A percentile compares a stretch with the other conserved stretches of the same genome.
Evolutionary conservation across 2,329 filamentous ascomycete species (phyloP).

Genomic region (Pyricularia grisea): DNA sequence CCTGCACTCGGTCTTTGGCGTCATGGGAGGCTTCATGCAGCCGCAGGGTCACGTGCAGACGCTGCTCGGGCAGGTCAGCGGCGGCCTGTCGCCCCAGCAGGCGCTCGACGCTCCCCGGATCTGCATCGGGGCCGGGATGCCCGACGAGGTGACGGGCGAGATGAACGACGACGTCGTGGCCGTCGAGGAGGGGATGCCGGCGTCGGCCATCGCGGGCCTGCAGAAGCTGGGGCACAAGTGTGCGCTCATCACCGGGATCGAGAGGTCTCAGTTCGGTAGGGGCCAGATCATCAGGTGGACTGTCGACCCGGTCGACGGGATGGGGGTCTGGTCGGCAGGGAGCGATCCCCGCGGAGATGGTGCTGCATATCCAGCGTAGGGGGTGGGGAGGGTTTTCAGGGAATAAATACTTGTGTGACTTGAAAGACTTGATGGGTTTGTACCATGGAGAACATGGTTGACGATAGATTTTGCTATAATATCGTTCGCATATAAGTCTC

Average conservation of each 20-base stretch:
- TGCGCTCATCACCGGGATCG: constrained; percentile 51
- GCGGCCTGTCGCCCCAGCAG: constrained; percentile 70
- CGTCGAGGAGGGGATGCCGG: constrained; percentile 69
- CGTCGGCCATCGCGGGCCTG: constrained; percentile 56
- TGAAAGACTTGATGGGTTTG: too few species aligned
- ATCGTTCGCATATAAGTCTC: neutral
- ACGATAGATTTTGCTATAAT: neutral
- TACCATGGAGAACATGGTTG: too few species aligned
- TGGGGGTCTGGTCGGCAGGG: constrained; percentile 71
- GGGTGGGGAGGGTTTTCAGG: neutral
- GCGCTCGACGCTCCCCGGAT: constrained; percentile 82
- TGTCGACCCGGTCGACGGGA: constrained; percentile 55
- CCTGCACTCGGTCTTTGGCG: constrained; percentile 76
- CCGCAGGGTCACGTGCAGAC: constrained; percentile 93
- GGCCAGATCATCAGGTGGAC: constrained; percentile 75
- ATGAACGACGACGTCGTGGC: constrained; percentile 57
- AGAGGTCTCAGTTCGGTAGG: constrained; percentile 65
- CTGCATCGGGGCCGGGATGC: constrained; percentile 69
- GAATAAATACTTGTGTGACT: neutral
- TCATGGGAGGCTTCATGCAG: constrained; percentile 98
- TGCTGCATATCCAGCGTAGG: constrained; percentile 3
- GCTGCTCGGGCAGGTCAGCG: constrained; percentile 76
- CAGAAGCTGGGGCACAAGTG: constrained; percentile 62
- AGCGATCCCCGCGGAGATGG: constrained; percentile 85
- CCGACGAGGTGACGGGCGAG: constrained; percentile 33